Evolutionary conservation across 257 asterid genomes (phyloP), one percentile per base, ranked within the genome.

Genomic region (Nicotiana tomentosiformis): DNA sequence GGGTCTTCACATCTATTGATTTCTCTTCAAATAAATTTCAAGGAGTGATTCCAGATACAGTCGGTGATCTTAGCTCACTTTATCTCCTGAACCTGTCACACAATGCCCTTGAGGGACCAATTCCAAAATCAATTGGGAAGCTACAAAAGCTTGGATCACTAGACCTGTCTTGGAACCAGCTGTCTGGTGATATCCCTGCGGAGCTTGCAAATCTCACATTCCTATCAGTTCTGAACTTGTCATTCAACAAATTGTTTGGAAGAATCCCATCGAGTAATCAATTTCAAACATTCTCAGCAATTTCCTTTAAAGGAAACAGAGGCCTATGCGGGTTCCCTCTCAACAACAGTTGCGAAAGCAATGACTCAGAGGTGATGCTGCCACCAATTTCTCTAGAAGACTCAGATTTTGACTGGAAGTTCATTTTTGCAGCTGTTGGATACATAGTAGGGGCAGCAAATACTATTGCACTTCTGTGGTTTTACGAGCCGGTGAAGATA

Each of bases 391-490:
- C 29, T 33, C 37, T 6, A 49, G 58, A 33, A 2, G 26, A 32
- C 57, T 15, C 66, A 14, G 53, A 67, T 67, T 23, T 14, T 78
- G 72, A 78, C 9, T 57, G 17, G 55, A 2, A 78, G 79, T 89
- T 89, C 77, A 90, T 90, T 83, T 66, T 88, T 46, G 89, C 85
- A 0, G 94, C 92, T 11, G 83, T 89, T 83, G 97, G 95, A 74
- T 87, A 84, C 51, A 88, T 91, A 17, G 84, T 89, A 8, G 98
- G 96, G 66, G 90, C 89, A 67, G 90, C 93, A 77, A 35, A 89
- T 26, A 62, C 91, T 17, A 55, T 94, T 37, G 92, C 92, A 33
- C 91, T 93, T 33, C 88, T 91, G 20, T 85, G 77, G 14, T 86
- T 91, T 87, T 86, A 90, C 87, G 68, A 84, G 88, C 68, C 84